Evolutionary conservation across 345 rosid species (phyloP).

Genomic region (Salix udensis): DNA sequence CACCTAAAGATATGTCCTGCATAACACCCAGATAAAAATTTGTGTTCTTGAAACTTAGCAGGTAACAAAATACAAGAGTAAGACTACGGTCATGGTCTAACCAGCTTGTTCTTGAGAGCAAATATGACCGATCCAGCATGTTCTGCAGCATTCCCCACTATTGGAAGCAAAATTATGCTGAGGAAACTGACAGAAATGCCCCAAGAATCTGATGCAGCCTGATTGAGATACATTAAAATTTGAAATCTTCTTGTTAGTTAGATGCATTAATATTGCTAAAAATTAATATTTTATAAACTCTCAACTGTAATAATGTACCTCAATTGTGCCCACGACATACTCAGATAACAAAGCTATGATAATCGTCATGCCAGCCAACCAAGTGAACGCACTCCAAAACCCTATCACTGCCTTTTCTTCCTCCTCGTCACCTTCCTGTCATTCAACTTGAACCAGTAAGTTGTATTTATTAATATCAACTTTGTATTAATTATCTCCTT

Average conservation of each 20-base stretch:
- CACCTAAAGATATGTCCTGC: conserved; percentile 86
- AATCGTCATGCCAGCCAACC: conserved; percentile 75
- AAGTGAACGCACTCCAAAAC: conserved; percentile 69
- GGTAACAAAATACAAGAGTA: neutral
- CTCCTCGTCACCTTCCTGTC: conserved; percentile 43
- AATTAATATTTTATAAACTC: neutral
- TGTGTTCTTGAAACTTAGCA: neutral
- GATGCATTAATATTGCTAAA: neutral
- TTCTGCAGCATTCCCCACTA: conserved; percentile 96
- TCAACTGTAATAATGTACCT: conserved; percentile 40
- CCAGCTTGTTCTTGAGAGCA: conserved; percentile 79
- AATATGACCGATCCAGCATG: conserved; percentile 92
- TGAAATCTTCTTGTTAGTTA: neutral
- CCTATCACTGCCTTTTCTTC: conserved; percentile 72
- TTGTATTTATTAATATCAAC: neutral
- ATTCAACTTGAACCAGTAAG: neutral
- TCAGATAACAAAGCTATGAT: conserved; percentile 78
- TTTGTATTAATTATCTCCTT: neutral
- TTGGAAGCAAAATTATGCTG: conserved; percentile 81
- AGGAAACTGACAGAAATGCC: conserved; percentile 82
- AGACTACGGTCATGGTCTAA: neutral
- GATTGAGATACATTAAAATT: neutral
- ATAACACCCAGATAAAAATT: neutral
- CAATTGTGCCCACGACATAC: conserved; percentile 82
- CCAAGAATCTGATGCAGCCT: conserved; percentile 91